phyloP scores from a whole-genome alignment of 2,329 filamentous ascomycete genomes.

The Aspergillus quadrilineatus region DNA sequence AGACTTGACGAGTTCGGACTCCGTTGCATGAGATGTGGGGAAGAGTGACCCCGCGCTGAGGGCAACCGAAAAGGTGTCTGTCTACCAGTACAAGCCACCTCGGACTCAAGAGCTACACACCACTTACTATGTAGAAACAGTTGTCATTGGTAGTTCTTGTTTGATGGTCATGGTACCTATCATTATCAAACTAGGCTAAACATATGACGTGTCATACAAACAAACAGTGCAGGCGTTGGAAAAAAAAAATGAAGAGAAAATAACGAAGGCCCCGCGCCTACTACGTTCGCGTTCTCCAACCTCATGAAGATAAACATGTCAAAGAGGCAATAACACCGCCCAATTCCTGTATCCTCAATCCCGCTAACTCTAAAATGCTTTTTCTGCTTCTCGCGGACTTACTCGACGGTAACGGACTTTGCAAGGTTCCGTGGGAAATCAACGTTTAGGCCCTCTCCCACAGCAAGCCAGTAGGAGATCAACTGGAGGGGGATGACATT shows the following conservation, averaged over 20 bases:
- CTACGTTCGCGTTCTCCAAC: conserved; percentile 3
- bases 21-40: not conserved
- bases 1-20: not conserved
- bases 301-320: conserved; percentile 2
- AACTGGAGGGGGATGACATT: conserved; percentile 97
- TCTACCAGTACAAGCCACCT: too few species aligned
- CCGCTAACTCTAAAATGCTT: conserved; percentile 2
- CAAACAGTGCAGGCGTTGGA: not conserved
- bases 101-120: too few species aligned
- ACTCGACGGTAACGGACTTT: conserved; percentile 99
- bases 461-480: conserved; percentile 98
- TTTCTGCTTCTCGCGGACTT: conserved; percentile 34
- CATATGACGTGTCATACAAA: not conserved
- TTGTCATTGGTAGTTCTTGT: too few species aligned
- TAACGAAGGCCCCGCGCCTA: not conserved
- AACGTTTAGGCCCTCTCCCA: conserved; percentile 92
- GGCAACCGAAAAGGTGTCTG: too few species aligned
- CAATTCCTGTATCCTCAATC: conserved; percentile 3
- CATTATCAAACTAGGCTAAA: conserved; percentile 4
- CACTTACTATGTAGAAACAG: too few species aligned
- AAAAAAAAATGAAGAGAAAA: not conserved
- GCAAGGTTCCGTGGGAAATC: conserved; percentile 98
- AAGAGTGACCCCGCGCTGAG: not conserved
- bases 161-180: not conserved
- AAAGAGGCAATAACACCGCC: conserved; percentile 5